A percentile compares a stretch with the other conserved stretches of the same genome.
These are phyloP conservation scores for Effrenium voratum DNA, from an alignment of 73 alveolate genomes.

Conservation along the genomic window DNA sequence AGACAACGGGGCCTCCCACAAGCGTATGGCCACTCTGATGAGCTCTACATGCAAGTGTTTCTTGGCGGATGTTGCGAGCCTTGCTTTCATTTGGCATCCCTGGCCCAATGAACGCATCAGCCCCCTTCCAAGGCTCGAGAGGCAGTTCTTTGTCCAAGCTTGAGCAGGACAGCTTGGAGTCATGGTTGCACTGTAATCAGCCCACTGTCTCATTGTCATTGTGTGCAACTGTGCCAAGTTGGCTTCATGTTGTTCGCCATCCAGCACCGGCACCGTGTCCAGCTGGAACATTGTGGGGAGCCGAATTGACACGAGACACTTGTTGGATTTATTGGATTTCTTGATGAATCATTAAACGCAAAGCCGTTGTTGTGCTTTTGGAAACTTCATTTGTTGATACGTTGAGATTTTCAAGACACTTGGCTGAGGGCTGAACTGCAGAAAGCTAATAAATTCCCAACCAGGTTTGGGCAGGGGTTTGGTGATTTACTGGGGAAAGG, in stretches of 20 bases:
- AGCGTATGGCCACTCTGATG: background rate
- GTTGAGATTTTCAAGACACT: too few relatives aligned
- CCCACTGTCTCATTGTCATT: background rate
- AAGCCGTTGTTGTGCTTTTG: too few relatives aligned
- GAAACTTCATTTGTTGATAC: too few relatives aligned
- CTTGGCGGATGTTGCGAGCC: background rate
- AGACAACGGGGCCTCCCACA: background rate
- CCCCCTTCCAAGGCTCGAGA: too few relatives aligned
- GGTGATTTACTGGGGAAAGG: too few relatives aligned
- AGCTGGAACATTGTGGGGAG: background rate
- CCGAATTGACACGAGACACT: background rate
- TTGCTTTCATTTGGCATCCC: background rate
- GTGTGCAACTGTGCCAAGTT: background rate
- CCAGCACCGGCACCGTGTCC: background rate
- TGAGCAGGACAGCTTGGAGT: constrained; percentile 12
- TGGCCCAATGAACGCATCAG: background rate
- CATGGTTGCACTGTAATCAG: background rate
- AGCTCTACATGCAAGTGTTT: background rate
- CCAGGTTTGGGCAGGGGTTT: too few relatives aligned
- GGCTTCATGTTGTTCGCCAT: background rate
- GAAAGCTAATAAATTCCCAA: too few relatives aligned
- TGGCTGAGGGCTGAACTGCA: too few relatives aligned
- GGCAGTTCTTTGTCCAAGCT: background rate
- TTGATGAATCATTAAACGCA: too few relatives aligned
- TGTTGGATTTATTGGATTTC: too few relatives aligned